Evolutionary conservation across 1,284 basidiomycete species (phyloP).

Genomic region (Ceratobasidium sp.): DNA sequence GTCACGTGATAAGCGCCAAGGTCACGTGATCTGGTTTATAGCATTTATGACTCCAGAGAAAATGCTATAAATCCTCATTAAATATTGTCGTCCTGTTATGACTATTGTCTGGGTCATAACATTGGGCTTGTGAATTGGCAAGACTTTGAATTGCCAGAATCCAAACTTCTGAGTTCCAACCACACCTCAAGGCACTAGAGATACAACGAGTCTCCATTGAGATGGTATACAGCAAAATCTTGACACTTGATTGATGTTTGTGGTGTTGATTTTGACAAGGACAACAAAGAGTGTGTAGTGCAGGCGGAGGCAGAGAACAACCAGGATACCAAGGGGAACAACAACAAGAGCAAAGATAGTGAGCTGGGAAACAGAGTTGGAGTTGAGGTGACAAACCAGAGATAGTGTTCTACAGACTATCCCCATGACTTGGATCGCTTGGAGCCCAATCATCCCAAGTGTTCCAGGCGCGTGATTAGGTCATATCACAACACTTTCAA

Average conservation of each 20-base stretch:
- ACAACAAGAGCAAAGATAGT: neutral
- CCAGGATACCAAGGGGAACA: neutral
- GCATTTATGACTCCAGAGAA: no score
- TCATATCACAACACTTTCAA: slow-evolving; percentile 20
- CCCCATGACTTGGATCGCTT: slow-evolving; percentile 25
- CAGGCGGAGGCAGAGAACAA: neutral
- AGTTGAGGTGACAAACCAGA: neutral
- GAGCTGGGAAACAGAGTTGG: neutral
- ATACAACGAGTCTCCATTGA: slow-evolving; percentile 5
- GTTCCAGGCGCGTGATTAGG: slow-evolving; percentile 10
- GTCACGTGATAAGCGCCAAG: no score
- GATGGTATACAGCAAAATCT: neutral
- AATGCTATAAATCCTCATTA: no score
- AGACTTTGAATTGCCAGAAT: neutral
- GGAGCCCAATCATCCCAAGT: neutral
- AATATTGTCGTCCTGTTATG: no score
- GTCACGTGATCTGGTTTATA: no score
- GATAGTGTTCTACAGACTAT: neutral
- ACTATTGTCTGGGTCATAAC: no score
- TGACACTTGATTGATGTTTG: no score
- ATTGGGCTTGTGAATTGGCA: no score
- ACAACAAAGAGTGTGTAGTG: neutral
- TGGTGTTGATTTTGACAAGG: neutral
- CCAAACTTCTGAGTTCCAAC: slow-evolving; percentile 8
- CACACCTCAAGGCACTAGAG: slow-evolving; percentile 17